phyloP scores from a whole-genome alignment of 2,329 filamentous ascomycete species.

The Alternaria alternata region DNA sequence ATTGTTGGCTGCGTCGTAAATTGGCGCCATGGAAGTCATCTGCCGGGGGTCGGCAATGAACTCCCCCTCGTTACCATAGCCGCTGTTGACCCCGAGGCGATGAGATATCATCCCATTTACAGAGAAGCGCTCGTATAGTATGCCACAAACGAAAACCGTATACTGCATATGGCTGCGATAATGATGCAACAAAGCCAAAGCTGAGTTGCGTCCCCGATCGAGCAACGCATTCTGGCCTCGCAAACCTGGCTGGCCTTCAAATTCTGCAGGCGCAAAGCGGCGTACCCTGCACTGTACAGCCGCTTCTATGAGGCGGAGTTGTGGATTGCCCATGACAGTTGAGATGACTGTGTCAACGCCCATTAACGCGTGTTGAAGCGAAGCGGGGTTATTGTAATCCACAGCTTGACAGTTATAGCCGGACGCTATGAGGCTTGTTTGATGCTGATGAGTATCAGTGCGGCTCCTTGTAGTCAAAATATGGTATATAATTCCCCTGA shows the following conservation, averaged over 20 bases:
- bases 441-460: constrained; percentile 54
- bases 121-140: constrained; percentile 79
- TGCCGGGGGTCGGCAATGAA: constrained; percentile 71
- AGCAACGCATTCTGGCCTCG: constrained; percentile 66
- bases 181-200: constrained; percentile 64
- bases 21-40: constrained; percentile 67
- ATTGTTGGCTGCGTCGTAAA: constrained; percentile 60
- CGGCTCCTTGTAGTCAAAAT: background rate
- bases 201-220: constrained; percentile 67
- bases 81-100: constrained; percentile 66
- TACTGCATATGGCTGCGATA: constrained; percentile 68
- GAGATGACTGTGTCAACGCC: constrained; percentile 80
- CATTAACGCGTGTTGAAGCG: constrained; percentile 70
- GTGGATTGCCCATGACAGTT: constrained; percentile 71
- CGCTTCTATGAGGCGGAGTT: constrained; percentile 76
- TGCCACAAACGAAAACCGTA: constrained; percentile 76
- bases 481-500: background rate
- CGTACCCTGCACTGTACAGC: constrained; percentile 70
- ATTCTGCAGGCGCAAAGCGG: constrained; percentile 78
- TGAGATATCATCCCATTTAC: constrained; percentile 69
- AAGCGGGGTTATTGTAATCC: constrained; percentile 68
- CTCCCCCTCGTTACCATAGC: constrained; percentile 65
- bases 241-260: constrained; percentile 69
- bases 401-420: constrained; percentile 73
- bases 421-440: constrained; percentile 62